phyloP scores from a whole-genome alignment of 768 basidiomycete genomes.

The Peribolospora kevripleyi region DNA sequence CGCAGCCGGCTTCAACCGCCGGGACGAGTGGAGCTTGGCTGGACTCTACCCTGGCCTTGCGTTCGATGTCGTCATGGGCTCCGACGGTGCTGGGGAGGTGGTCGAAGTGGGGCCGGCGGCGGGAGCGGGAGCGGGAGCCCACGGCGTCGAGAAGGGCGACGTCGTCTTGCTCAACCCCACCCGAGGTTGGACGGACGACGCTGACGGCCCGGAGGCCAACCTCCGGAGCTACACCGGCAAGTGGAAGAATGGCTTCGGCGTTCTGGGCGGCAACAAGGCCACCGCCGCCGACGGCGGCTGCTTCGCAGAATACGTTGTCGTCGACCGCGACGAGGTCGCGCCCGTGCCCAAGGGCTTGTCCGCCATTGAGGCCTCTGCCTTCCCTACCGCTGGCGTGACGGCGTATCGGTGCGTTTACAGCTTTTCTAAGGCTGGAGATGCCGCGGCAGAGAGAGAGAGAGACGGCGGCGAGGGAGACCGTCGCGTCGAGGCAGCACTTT shows the following conservation, averaged over 20 bases:
- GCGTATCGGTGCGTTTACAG: constrained; percentile 42
- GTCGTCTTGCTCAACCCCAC: constrained; percentile 53
- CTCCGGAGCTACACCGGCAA: background rate
- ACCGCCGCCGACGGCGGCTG: constrained; percentile 35
- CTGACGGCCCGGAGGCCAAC: constrained; percentile 33
- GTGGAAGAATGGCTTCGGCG: constrained; percentile 28
- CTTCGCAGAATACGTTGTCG: constrained; percentile 49
- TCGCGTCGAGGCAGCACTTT: too few species aligned
- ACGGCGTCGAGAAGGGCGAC: constrained; percentile 34
- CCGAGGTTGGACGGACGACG: constrained; percentile 48
- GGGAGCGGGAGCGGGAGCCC: constrained; percentile 16
- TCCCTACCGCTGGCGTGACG: constrained; percentile 53
- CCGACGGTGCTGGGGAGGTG: constrained; percentile 44
- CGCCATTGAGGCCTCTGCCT: constrained; percentile 35
- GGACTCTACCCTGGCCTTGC: constrained; percentile 37
- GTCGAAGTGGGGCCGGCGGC: constrained; percentile 2
- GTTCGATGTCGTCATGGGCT: constrained; percentile 35
- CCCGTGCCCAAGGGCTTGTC: constrained; percentile 20
- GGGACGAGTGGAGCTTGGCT: constrained; percentile 27
- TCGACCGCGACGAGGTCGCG: constrained; percentile 40
- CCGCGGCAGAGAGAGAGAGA: too few species aligned
- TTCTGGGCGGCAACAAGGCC: constrained; percentile 35
- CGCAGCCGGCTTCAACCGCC: constrained; percentile 52
- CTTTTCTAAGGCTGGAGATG: background rate
- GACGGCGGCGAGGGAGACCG: too few species aligned